Conservation (phyloP, 306 rosid genomes). For the Pyrus bretschneideri region DNA sequence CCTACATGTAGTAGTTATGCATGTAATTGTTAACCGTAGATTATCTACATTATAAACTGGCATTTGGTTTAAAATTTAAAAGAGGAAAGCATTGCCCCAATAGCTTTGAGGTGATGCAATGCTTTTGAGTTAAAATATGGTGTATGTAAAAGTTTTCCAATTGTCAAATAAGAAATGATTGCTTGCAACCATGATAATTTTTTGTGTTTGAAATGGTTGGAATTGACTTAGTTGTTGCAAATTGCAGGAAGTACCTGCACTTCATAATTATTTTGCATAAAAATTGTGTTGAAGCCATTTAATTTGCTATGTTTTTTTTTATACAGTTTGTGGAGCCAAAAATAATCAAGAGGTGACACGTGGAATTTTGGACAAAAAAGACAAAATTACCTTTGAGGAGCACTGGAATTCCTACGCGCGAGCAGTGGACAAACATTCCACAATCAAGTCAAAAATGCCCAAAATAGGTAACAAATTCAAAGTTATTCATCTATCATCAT, state of each 20-base stretch:
- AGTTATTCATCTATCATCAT: too few species aligned
- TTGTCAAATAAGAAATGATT: neutral
- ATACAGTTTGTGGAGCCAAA: neutral
- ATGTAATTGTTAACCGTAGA: neutral
- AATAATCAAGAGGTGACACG: too few species aligned
- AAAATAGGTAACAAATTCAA: too few species aligned
- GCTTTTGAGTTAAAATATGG: neutral
- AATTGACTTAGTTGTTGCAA: neutral
- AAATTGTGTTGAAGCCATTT: too few species aligned
- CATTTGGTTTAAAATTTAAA: neutral
- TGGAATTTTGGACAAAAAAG: too few species aligned
- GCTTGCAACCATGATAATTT: neutral
- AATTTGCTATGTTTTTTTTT: too few species aligned
- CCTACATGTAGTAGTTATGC: neutral
- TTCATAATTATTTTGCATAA: neutral
- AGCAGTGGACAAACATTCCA: too few species aligned
- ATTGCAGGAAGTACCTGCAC: neutral
- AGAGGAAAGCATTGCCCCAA: neutral
- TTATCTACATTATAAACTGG: neutral
- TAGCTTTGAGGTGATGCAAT: neutral
- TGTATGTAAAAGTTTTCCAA: neutral
- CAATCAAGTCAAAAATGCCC: too few species aligned
- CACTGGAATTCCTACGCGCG: too few species aligned
- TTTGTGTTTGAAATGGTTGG: neutral
- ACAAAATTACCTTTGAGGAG: too few species aligned